A percentile compares a stretch with the other conserved stretches of the same genome.
Conservation (phyloP, 2,329 filamentous ascomycete genomes). For the Blastomyces silverae region DNA sequence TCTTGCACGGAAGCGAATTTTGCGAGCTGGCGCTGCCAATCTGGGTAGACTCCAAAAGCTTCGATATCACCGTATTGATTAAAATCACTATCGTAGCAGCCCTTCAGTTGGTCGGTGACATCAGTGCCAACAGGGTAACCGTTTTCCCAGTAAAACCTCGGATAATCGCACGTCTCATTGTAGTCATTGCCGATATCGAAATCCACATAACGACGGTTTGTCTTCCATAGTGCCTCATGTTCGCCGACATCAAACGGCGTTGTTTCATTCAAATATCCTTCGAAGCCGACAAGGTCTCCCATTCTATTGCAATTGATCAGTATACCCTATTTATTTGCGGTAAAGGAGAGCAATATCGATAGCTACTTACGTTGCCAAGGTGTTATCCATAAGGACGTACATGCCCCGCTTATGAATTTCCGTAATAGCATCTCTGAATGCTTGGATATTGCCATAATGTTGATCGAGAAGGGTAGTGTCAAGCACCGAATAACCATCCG, state of each 20-base stretch:
- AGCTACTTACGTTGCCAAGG: conserved; percentile 51
- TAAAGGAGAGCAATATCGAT: not conserved
- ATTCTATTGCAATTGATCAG: conserved; percentile 35
- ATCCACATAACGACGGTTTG: conserved; percentile 50
- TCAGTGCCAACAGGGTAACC: conserved; percentile 47
- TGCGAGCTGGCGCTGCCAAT: conserved; percentile 57
- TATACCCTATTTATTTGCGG: not conserved
- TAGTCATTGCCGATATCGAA: conserved; percentile 51
- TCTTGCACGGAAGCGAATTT: conserved; percentile 64
- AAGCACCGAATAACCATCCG: conserved; percentile 54
- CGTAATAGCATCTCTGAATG: conserved; percentile 52
- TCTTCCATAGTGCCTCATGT: conserved; percentile 54
- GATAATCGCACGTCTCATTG: conserved; percentile 51
- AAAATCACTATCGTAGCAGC: conserved; percentile 59
- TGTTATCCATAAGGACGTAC: conserved; percentile 62
- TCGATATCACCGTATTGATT: conserved; percentile 59
- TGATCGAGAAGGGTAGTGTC: conserved; percentile 58
- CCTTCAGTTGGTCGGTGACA: conserved; percentile 44
- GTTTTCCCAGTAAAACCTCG: conserved; percentile 55
- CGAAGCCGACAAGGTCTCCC: conserved; percentile 57
- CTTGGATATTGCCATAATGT: conserved; percentile 54
- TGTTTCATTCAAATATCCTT: conserved; percentile 53
- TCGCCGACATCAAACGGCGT: conserved; percentile 52
- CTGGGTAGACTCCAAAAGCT: conserved; percentile 57
- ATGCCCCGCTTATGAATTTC: conserved; percentile 57